A percentile compares a stretch with the other conserved stretches of the same genome.
These are phyloP conservation scores for Trichoderma citrinoviride DNA, from an alignment of 2,329 filamentous ascomycete genomes.

Conservation along the genomic window DNA sequence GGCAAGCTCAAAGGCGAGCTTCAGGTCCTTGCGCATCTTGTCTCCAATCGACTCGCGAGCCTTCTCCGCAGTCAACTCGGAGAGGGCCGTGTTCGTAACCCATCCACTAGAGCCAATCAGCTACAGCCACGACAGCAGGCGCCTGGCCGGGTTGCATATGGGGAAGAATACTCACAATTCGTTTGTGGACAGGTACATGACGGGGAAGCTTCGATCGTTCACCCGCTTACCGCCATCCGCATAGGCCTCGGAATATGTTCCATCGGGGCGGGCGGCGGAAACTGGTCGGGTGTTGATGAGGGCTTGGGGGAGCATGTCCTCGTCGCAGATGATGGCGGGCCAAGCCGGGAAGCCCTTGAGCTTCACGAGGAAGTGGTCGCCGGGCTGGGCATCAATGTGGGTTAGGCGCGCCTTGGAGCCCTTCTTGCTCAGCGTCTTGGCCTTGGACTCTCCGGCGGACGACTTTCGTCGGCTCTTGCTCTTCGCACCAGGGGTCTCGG, in stretches of 20 bases:
- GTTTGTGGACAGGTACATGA: slow-evolving; percentile 94
- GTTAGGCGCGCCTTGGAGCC: slow-evolving; percentile 70
- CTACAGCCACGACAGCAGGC: slow-evolving; percentile 15
- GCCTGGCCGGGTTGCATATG: neutral
- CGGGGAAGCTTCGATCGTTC: slow-evolving; percentile 81
- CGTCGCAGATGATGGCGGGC: slow-evolving; percentile 91
- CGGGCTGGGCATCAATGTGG: slow-evolving; percentile 79
- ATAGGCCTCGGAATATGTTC: slow-evolving; percentile 83
- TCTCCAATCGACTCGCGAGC: slow-evolving; percentile 66
- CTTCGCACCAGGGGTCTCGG: slow-evolving; percentile 35
- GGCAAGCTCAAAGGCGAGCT: slow-evolving; percentile 77
- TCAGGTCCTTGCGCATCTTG: slow-evolving; percentile 77
- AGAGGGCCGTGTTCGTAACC: slow-evolving; percentile 81
- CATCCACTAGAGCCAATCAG: slow-evolving; percentile 64
- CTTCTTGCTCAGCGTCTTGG: slow-evolving; percentile 83
- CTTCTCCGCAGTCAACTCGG: slow-evolving; percentile 70
- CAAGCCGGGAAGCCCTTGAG: slow-evolving; percentile 93
- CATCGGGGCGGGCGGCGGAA: slow-evolving; percentile 76
- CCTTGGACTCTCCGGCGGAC: slow-evolving; percentile 62
- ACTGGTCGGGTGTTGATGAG: slow-evolving; percentile 79
- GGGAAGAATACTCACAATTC: slow-evolving; percentile 75
- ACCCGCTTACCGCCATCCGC: slow-evolving; percentile 83
- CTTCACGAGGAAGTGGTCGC: slow-evolving; percentile 87
- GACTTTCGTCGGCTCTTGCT: slow-evolving; percentile 70
- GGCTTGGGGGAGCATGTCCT: slow-evolving; percentile 82